phyloP scores from a whole-genome alignment of 148 eudicot species.

The Agrostemma githago region DNA sequence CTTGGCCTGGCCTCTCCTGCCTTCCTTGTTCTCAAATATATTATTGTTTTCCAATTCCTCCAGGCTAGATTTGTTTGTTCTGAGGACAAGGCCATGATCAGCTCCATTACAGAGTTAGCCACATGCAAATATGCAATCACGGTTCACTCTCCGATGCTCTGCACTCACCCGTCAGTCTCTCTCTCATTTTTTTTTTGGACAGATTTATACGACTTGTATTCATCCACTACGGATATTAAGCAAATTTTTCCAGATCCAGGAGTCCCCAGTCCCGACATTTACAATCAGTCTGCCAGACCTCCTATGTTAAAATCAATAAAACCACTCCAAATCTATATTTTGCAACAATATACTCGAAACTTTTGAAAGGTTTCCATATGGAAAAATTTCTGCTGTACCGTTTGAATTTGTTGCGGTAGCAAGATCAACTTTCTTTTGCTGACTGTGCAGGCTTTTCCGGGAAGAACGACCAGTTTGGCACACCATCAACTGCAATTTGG shows the following conservation, averaged over 20 bases:
- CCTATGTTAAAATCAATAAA: not conserved
- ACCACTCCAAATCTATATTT: too few species aligned
- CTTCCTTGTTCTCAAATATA: slow-evolving; percentile 1
- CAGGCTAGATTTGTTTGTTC: slow-evolving; percentile 96
- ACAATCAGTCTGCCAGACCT: too few species aligned
- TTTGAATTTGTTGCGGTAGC: not conserved
- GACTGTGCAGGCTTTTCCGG: slow-evolving; percentile 68
- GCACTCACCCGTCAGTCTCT: slow-evolving; percentile 82
- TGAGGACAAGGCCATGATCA: slow-evolving; percentile 82
- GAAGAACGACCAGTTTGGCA: slow-evolving; percentile 93
- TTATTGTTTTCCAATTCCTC: slow-evolving; percentile 12
- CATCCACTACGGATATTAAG: too few species aligned
- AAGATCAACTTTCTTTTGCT: not conserved
- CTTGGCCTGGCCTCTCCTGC: slow-evolving; percentile 10
- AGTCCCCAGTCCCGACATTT: too few species aligned
- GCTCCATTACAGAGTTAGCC: slow-evolving; percentile 81
- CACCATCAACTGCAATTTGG: slow-evolving; percentile 62
- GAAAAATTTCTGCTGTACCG: not conserved
- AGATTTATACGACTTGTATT: too few species aligned
- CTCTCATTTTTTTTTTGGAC: not conserved
- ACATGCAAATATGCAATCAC: slow-evolving; percentile 97
- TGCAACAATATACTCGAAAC: not conserved
- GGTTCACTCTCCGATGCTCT: slow-evolving; percentile 71
- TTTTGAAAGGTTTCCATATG: not conserved
- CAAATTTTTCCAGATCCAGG: too few species aligned